Evolutionary conservation across 148 eudicot genomes (phyloP).

Genomic region (Selenicereus undatus): DNA sequence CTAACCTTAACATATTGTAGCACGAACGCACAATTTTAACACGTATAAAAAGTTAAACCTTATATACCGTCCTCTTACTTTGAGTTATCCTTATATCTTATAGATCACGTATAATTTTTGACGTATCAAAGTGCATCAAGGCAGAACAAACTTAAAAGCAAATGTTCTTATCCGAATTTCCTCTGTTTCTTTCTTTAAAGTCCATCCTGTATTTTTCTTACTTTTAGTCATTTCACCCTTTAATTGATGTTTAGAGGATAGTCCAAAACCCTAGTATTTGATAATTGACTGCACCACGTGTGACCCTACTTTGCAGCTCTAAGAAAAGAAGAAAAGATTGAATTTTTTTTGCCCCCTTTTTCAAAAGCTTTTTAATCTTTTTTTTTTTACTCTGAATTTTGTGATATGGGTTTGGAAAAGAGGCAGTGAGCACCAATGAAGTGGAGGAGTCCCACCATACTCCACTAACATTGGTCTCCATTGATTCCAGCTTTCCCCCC

Average conservation of each 20-base stretch:
- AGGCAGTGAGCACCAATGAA: conserved; percentile 20
- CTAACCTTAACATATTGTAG: no score
- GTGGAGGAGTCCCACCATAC: conserved; percentile 53
- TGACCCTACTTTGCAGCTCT: conserved; percentile 15
- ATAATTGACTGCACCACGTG: conserved; percentile 37
- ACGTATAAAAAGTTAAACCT: no score
- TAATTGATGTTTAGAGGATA: not conserved
- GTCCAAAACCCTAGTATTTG: conserved; percentile 2
- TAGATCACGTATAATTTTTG: no score
- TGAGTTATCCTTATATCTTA: no score
- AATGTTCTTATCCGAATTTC: not conserved
- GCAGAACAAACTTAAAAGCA: no score
- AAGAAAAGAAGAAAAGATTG: not conserved
- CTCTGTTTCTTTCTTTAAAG: not conserved
- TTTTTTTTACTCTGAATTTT: not conserved
- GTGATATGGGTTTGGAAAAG: not conserved
- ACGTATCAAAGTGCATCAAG: no score
- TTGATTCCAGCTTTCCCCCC: conserved; percentile 25
- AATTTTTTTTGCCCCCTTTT: no score
- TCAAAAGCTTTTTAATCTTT: not conserved
- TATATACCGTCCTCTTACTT: no score
- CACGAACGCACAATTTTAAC: no score
- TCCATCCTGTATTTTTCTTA: not conserved
- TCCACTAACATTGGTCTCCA: conserved; percentile 45
- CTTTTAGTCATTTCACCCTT: not conserved